phyloP scores from a whole-genome alignment of 106 monocot species.

The Dioscorea dumetorum region DNA sequence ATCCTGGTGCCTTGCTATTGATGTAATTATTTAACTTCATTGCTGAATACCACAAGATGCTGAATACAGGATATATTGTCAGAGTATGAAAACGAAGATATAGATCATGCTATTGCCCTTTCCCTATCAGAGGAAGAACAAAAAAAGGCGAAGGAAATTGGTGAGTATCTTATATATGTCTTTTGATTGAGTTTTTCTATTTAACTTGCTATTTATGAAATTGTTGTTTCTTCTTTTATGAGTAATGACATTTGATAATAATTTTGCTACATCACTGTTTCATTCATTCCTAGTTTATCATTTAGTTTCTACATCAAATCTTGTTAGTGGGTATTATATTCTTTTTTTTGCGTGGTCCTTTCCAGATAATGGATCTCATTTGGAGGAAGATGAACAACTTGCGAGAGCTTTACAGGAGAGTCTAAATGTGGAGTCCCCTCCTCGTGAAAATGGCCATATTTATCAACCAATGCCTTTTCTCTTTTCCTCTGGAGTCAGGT shows the following conservation, averaged over 20 bases:
- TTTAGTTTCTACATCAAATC: too few species aligned
- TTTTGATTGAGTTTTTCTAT: neutral
- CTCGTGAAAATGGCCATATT: constrained; percentile 26
- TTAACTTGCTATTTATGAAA: too few species aligned
- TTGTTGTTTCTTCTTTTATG: too few species aligned
- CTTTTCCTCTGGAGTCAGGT: constrained; percentile 17
- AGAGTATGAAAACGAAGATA: constrained; percentile 64
- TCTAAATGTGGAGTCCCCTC: constrained; percentile 36
- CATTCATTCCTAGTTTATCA: too few species aligned
- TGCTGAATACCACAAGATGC: too few species aligned
- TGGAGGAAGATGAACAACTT: constrained; percentile 85
- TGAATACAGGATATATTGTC: constrained; percentile 27
- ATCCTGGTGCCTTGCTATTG: too few species aligned
- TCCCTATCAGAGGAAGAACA: constrained; percentile 78
- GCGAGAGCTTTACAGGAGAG: constrained; percentile 89
- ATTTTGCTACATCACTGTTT: too few species aligned
- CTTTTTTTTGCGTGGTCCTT: too few species aligned
- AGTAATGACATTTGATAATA: too few species aligned
- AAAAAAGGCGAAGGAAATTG: constrained; percentile 44
- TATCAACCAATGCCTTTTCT: constrained; percentile 34
- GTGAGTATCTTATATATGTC: constrained; percentile 26
- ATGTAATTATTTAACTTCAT: too few species aligned
- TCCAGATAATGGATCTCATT: constrained; percentile 45
- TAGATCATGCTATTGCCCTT: constrained; percentile 79
- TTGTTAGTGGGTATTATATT: too few species aligned